Conservation (phyloP, 2,329 filamentous ascomycete species). For the Malbranchea zuffiana region DNA sequence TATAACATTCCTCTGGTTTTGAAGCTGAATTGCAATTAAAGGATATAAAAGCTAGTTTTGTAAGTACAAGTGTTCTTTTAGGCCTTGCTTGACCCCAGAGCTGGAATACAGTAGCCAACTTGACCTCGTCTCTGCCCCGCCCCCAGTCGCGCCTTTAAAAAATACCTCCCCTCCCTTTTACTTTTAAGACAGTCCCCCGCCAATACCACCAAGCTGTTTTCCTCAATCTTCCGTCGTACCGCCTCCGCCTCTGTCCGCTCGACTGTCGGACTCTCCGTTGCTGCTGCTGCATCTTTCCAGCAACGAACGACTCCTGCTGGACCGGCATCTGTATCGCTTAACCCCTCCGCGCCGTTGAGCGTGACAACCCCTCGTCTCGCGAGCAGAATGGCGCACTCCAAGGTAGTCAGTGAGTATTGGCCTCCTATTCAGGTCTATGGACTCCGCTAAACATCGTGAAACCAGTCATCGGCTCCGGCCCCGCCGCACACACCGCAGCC, state of each 20-base stretch:
- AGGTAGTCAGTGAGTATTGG: conserved; percentile 65
- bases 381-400: conserved; percentile 70
- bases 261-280: conserved; percentile 59
- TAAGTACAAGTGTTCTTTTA: no score
- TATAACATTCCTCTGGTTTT: no score
- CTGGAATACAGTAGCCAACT: no score
- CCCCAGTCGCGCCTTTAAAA: no score
- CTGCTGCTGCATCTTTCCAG: conserved; percentile 58
- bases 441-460: background rate
- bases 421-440: background rate
- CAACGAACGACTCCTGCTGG: conserved; percentile 42
- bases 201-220: conserved; percentile 76
- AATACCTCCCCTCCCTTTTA: conserved; percentile 15
- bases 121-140: no score
- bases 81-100: no score
- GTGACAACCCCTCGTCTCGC: conserved; percentile 27
- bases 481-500: conserved; percentile 92
- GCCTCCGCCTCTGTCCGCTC: conserved; percentile 55
- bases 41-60: no score
- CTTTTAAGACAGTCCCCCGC: conserved; percentile 12
- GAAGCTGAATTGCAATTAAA: no score
- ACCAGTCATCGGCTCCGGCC: conserved; percentile 78
- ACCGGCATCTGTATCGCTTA: conserved; percentile 24
- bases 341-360: conserved; percentile 31
- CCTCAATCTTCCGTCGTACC: conserved; percentile 62